A percentile compares a stretch with the other conserved stretches of the same genome.
These are phyloP conservation scores for Penicillium antarcticum DNA, from an alignment of 495 filamentous ascomycete genomes.

Conservation along the genomic window DNA sequence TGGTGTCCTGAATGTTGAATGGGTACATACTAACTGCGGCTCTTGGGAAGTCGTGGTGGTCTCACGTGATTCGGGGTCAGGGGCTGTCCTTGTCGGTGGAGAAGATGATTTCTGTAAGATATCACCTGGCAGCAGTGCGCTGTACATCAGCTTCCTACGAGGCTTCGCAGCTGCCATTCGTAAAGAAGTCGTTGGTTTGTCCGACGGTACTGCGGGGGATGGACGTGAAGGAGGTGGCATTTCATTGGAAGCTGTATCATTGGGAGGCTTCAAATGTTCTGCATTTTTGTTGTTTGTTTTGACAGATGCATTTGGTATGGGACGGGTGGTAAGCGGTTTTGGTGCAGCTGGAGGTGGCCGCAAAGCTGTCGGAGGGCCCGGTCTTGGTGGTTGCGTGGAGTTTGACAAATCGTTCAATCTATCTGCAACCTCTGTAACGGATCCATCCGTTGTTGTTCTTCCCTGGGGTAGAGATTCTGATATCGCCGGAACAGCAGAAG, in stretches of 20 bases:
- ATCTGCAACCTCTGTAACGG: neutral
- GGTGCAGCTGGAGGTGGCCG: neutral
- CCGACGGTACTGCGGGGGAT: neutral
- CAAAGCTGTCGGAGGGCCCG: neutral
- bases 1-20: neutral
- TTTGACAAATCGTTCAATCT: neutral
- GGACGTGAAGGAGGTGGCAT: slow-evolving; percentile 3
- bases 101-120: slow-evolving; percentile 11
- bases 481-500: too few relatives aligned
- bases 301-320: neutral
- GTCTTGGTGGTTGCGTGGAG: neutral
- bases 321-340: neutral
- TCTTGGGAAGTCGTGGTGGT: slow-evolving; percentile 2
- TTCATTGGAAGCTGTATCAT: neutral
- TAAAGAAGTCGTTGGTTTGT: slow-evolving; percentile 20
- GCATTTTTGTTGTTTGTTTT: neutral
- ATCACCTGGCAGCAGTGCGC: slow-evolving; percentile 33
- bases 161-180: slow-evolving; percentile 36
- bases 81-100: neutral
- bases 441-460: too few relatives aligned
- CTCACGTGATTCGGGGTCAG: slow-evolving; percentile 9
- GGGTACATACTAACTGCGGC: slow-evolving; percentile 34
- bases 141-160: slow-evolving; percentile 48
- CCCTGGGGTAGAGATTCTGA: too few relatives aligned
- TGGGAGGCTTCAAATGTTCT: neutral